Evolutionary conservation across 345 rosid genomes (phyloP).

Genomic region (Salix dunnii): DNA sequence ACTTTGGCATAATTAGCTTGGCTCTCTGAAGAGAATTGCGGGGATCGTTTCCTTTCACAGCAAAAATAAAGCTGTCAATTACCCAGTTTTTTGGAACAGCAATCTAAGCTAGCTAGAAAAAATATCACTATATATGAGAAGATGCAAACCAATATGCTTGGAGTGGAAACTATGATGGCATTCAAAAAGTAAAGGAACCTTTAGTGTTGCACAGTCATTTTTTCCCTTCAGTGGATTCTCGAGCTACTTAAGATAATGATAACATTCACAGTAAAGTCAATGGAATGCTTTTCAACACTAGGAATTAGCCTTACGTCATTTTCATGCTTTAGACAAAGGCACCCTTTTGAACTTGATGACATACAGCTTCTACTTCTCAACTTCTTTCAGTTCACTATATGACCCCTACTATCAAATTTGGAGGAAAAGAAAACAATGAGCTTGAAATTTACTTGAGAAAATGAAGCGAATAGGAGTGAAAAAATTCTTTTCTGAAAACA

Average conservation of each 20-base stretch:
- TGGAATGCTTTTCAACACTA: background rate
- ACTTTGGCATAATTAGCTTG: background rate
- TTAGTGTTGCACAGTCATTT: background rate
- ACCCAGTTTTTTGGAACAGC: background rate
- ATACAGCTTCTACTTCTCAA: background rate
- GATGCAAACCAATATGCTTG: background rate
- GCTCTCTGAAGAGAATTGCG: background rate
- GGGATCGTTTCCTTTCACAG: background rate
- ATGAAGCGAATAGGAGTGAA: background rate
- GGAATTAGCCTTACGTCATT: background rate
- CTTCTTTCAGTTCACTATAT: background rate
- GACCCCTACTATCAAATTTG: background rate
- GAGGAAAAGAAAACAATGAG: background rate
- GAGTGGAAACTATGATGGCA: background rate
- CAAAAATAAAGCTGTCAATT: background rate
- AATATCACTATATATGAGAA: background rate
- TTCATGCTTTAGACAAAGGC: background rate
- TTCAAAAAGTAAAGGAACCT: background rate
- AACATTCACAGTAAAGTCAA: background rate
- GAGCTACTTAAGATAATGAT: background rate
- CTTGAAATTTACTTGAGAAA: background rate
- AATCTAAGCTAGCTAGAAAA: background rate
- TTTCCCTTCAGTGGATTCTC: background rate
- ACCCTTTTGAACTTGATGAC: background rate
- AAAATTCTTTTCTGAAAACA: background rate